phyloP scores from a whole-genome alignment of 345 rosid genomes.

The Dovyalis caffra region DNA sequence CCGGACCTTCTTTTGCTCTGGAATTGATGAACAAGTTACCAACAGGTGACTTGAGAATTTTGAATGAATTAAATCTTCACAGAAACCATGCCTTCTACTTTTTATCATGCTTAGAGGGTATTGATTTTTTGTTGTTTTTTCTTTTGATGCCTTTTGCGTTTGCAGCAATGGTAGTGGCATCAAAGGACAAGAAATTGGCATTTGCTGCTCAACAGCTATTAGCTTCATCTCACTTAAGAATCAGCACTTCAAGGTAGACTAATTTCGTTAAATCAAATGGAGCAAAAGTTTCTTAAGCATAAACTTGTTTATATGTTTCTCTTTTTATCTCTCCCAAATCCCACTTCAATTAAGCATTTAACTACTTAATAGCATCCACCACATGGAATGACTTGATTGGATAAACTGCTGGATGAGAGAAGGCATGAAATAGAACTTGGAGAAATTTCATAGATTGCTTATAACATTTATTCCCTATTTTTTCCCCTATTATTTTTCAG shows the following conservation, averaged over 20 bases:
- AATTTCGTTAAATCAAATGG: not conserved
- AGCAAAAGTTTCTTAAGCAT: not conserved
- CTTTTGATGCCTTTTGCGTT: conserved; percentile 11
- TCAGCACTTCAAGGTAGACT: conserved; percentile 80
- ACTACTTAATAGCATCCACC: not conserved
- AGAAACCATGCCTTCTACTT: conserved; percentile 6
- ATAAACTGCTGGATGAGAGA: not conserved
- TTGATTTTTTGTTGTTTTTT: not conserved
- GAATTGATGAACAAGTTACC: conserved; percentile 88
- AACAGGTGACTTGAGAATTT: conserved; percentile 48
- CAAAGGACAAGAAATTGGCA: conserved; percentile 79
- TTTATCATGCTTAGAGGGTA: not conserved
- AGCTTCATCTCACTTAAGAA: conserved; percentile 75
- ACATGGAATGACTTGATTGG: not conserved
- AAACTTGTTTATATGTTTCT: too few relatives aligned
- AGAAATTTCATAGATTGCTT: not conserved
- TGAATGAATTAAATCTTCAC: conserved; percentile 1
- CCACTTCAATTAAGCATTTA: conserved; percentile 12
- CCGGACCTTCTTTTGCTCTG: conserved; percentile 89
- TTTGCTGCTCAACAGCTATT: conserved; percentile 81
- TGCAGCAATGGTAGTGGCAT: conserved; percentile 94
- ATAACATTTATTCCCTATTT: not conserved
- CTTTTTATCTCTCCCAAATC: conserved; percentile 5
- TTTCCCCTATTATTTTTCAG: not conserved
- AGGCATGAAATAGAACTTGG: conserved; percentile 2